These are phyloP conservation scores for Argentina anserina DNA, from an alignment of 306 rosid genomes.

Conservation along the genomic window DNA sequence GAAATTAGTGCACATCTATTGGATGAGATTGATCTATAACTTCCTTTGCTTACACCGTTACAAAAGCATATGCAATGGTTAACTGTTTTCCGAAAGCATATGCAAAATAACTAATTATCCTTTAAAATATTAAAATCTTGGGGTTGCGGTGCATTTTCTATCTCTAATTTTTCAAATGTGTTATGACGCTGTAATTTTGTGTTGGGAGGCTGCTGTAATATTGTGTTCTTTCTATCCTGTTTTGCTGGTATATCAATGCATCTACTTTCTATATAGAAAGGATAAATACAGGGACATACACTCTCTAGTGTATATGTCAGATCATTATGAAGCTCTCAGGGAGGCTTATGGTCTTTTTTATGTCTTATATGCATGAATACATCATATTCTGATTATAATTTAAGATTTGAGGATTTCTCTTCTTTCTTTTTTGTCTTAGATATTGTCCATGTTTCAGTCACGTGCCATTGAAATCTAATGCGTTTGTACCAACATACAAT, in stretches of 20 bases:
- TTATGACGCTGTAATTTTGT: background rate
- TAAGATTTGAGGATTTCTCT: background rate
- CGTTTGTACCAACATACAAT: too few species aligned
- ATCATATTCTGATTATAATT: background rate
- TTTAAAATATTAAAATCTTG: background rate
- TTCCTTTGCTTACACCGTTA: background rate
- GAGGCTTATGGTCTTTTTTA: background rate
- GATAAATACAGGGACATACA: background rate
- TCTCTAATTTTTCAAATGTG: background rate
- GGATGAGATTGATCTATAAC: background rate
- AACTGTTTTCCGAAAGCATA: background rate
- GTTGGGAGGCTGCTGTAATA: background rate
- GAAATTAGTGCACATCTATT: background rate
- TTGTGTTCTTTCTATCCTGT: background rate
- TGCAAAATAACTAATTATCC: background rate
- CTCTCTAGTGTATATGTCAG: background rate
- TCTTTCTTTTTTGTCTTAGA: background rate
- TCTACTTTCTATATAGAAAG: background rate
- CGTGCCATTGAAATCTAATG: background rate
- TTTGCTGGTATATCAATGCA: too few species aligned
- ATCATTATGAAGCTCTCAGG: background rate
- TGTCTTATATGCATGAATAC: background rate
- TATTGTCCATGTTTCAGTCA: background rate
- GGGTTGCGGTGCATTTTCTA: background rate
- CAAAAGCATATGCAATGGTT: background rate